These are phyloP conservation scores for Musa acuminata DNA, from an alignment of 176 grass and related monocot genomes.

Conservation along the genomic window DNA sequence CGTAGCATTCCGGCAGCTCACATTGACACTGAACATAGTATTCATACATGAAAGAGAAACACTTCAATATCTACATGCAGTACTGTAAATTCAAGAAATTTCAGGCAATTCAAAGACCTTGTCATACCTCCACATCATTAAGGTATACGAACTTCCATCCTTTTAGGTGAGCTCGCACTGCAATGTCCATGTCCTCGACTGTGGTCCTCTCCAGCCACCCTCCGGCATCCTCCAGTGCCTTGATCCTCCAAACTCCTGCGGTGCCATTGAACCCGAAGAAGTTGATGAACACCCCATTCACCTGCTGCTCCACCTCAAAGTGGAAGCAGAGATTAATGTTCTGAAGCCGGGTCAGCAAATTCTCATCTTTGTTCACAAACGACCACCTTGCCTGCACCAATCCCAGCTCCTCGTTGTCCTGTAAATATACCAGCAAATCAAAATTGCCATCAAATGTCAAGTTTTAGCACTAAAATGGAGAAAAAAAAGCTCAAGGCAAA, in stretches of 20 bases:
- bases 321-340: not conserved
- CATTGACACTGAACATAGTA: not conserved
- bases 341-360: not conserved
- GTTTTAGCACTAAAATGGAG: not conserved
- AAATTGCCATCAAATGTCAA: not conserved
- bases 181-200: not conserved
- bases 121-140: not conserved
- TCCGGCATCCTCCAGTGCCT: not conserved
- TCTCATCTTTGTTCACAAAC: conserved; percentile 1
- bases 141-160: not conserved
- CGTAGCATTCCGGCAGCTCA: not conserved
- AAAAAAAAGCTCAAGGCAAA: too few relatives aligned
- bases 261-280: conserved; percentile 4
- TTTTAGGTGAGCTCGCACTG: not conserved
- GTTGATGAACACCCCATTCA: conserved; percentile 2
- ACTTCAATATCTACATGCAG: not conserved
- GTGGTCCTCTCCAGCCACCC: conserved; percentile 1
- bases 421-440: not conserved
- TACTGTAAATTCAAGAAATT: not conserved
- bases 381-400: not conserved
- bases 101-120: not conserved
- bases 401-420: not conserved
- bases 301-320: conserved; percentile 1
- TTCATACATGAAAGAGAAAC: not conserved
- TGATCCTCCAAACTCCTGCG: not conserved